A percentile compares a stretch with the other conserved stretches of the same genome.
Evolutionary conservation across 1,139 yeast genomes (phyloP).

Genomic region (Taphrina betulina): DNA sequence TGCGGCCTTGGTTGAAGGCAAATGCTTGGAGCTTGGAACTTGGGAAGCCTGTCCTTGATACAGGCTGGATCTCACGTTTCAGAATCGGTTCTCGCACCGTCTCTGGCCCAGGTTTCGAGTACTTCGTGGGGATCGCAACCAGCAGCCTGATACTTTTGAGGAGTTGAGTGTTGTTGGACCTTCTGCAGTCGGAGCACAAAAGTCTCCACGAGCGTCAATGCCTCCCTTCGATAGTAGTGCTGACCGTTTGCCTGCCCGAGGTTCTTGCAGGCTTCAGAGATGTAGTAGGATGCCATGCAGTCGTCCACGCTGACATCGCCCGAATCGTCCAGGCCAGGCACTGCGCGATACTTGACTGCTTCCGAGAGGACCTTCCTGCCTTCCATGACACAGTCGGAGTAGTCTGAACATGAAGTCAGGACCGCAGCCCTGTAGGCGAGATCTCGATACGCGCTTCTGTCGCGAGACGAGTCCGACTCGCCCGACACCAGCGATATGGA

Average conservation of each 20-base stretch:
- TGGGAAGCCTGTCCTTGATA: no score
- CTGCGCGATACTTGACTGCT: not conserved
- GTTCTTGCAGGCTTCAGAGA: not conserved
- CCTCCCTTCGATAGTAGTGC: not conserved
- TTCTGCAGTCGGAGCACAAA: not conserved
- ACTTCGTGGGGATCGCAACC: not conserved
- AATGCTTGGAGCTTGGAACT: no score
- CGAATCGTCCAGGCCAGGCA: not conserved
- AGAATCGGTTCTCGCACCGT: no score
- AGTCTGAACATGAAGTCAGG: no score
- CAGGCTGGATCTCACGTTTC: no score
- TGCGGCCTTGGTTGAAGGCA: no score
- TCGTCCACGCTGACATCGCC: not conserved
- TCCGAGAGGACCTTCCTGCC: not conserved
- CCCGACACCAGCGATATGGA: no score
- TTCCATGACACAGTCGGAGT: no score
- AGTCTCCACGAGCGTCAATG: not conserved
- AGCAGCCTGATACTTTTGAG: not conserved
- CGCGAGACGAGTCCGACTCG: no score
- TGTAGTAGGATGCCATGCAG: not conserved
- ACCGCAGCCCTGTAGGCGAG: no score
- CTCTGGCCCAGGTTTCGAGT: not conserved
- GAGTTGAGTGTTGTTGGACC: not conserved
- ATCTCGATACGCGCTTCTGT: no score
- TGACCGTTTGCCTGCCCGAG: not conserved